phyloP scores from a whole-genome alignment of 106 monocot genomes.

The Dendrobium nobile region DNA sequence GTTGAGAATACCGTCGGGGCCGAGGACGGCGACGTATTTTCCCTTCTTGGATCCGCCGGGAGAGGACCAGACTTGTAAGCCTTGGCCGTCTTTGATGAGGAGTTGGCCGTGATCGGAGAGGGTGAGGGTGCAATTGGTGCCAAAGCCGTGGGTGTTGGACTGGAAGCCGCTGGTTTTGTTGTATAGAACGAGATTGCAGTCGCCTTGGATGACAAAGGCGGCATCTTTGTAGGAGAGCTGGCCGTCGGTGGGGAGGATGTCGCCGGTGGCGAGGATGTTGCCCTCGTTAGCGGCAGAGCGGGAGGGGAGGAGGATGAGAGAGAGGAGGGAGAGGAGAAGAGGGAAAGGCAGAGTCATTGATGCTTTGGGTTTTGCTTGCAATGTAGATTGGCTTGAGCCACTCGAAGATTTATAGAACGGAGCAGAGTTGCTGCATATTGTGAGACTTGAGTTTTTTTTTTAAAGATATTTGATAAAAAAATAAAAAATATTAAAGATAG shows the following conservation, averaged over 20 bases:
- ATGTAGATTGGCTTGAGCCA: no score
- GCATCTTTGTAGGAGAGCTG: constrained; percentile 6
- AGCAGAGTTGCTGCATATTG: no score
- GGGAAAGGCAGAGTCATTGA: neutral
- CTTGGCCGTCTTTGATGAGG: neutral
- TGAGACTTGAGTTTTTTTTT: no score
- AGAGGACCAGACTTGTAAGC: neutral
- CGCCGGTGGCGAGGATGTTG: constrained; percentile 23
- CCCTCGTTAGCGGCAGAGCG: constrained; percentile 9
- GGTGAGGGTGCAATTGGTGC: constrained; percentile 18
- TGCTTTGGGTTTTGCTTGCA: no score
- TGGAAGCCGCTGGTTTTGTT: constrained; percentile 11
- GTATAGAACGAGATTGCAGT: constrained; percentile 35
- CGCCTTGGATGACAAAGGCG: constrained; percentile 22
- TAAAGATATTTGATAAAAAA: no score
- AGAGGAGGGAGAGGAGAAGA: neutral
- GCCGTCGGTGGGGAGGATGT: constrained; percentile 10
- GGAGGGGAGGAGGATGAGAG: neutral
- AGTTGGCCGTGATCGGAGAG: neutral
- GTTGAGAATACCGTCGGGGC: neutral
- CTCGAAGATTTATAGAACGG: no score
- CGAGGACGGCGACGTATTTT: neutral
- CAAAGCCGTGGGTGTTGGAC: constrained; percentile 9
- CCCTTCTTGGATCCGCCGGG: neutral
- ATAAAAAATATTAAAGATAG: no score